Conservation (phyloP, 306 rosid species). For the Quercus dentata region DNA sequence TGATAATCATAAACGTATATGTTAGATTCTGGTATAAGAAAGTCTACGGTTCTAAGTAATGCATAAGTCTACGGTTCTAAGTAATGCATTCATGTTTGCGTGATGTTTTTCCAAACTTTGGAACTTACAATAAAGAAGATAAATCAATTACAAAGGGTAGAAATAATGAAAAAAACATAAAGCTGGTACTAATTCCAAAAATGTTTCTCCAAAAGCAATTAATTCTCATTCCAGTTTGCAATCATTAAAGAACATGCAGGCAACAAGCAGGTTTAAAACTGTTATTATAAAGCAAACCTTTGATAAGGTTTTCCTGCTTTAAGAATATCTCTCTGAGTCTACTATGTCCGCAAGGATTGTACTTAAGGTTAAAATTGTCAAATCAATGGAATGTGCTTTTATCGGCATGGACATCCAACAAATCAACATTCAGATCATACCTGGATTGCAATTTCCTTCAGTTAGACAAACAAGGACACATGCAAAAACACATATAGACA, state of each 20-base stretch:
- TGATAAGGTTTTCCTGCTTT: constrained; percentile 91
- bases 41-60: not conserved
- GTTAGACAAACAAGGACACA: constrained; percentile 18
- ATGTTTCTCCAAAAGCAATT: constrained; percentile 13
- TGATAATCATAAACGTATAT: not conserved
- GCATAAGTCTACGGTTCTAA: not conserved
- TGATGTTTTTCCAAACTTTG: not conserved
- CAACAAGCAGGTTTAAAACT: constrained; percentile 12
- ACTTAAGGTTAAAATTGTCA: constrained; percentile 89
- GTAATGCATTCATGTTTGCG: not conserved
- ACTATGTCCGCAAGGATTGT: constrained; percentile 94
- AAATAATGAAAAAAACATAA: not conserved
- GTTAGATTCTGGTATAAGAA: not conserved
- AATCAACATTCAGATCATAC: constrained; percentile 80
- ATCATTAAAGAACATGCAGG: constrained; percentile 4
- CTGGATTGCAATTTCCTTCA: constrained; percentile 27
- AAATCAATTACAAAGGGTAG: not conserved
- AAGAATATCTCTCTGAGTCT: constrained; percentile 90
- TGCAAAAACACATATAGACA: not conserved
- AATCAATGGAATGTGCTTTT: constrained; percentile 86
- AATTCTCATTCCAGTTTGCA: constrained; percentile 12
- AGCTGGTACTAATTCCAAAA: constrained; percentile 7
- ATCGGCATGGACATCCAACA: constrained; percentile 87
- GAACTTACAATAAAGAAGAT: not conserved
- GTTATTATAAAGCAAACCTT: constrained; percentile 50